Evolutionary conservation across 164 flowering plant genomes (phyloP).

Genomic region (Brasenia schreberi): DNA sequence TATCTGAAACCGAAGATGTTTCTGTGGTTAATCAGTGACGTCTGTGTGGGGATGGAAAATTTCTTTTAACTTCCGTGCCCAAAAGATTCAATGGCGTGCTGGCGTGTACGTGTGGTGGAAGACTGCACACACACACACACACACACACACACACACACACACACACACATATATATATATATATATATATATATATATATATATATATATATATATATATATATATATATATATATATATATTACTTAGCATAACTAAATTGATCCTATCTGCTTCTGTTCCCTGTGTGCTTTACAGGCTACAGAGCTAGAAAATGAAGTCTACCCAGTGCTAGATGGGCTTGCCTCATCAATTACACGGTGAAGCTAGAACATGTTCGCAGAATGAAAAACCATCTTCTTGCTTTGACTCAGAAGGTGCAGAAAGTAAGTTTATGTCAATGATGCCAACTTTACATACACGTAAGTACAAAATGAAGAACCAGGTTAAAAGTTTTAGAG

Average conservation of each 20-base stretch:
- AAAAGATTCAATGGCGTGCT: not conserved
- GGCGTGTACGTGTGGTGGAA: not conserved
- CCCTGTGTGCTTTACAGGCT: slow-evolving; percentile 26
- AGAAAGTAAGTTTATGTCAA: slow-evolving; percentile 41
- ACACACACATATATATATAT: too few relatives aligned
- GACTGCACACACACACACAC: not conserved
- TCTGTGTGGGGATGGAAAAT: not conserved
- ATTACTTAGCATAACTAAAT: too few relatives aligned
- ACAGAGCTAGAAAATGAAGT: slow-evolving; percentile 77
- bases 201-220: too few relatives aligned
- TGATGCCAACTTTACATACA: not conserved
- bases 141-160: too few relatives aligned
- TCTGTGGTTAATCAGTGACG: not conserved
- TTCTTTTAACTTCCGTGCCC: not conserved
- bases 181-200: too few relatives aligned
- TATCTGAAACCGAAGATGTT: not conserved
- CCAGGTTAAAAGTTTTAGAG: too few relatives aligned
- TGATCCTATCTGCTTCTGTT: too few relatives aligned
- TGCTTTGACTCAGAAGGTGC: slow-evolving; percentile 83
- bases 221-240: too few relatives aligned
- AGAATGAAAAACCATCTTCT: slow-evolving; percentile 90
- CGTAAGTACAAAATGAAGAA: too few relatives aligned
- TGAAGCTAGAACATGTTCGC: slow-evolving; percentile 84
- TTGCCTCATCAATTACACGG: slow-evolving; percentile 76
- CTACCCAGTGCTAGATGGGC: slow-evolving; percentile 82